These are phyloP conservation scores for Polyporus arcularius DNA, from an alignment of 768 basidiomycete genomes.

Conservation along the genomic window DNA sequence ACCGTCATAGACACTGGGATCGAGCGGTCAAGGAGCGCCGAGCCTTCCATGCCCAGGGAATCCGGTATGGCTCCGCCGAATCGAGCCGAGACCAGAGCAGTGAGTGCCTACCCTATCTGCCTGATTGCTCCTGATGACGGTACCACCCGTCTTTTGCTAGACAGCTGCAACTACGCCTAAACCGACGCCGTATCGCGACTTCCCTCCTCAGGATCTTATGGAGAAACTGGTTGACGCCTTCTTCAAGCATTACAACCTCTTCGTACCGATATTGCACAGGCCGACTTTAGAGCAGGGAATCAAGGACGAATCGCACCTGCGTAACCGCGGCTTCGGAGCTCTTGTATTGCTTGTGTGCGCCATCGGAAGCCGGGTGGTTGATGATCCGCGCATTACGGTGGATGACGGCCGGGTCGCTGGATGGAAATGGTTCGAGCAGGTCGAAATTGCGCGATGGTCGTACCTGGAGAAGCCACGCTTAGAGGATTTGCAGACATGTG, in stretches of 20 bases:
- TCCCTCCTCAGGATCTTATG: slow-evolving; percentile 22
- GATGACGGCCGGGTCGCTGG: slow-evolving; percentile 35
- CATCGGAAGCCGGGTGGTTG: slow-evolving; percentile 42
- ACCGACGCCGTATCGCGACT: slow-evolving; percentile 3
- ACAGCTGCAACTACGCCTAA: not conserved
- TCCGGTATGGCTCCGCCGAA: not conserved
- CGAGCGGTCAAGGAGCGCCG: not conserved
- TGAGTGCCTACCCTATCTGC: no score
- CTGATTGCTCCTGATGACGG: not conserved
- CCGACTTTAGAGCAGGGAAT: slow-evolving; percentile 43
- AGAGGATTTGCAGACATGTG: slow-evolving; percentile 15
- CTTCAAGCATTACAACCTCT: slow-evolving; percentile 39
- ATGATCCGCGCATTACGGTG: slow-evolving; percentile 43
- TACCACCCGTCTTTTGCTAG: not conserved
- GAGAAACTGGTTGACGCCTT: slow-evolving; percentile 43
- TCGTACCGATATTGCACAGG: slow-evolving; percentile 44
- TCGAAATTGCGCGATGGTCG: slow-evolving; percentile 36
- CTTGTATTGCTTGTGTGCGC: slow-evolving; percentile 60
- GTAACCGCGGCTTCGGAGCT: slow-evolving; percentile 46
- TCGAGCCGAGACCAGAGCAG: not conserved
- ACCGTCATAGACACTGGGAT: slow-evolving; percentile 5
- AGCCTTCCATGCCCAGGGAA: not conserved
- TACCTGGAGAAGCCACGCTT: slow-evolving; percentile 21
- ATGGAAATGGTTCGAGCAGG: slow-evolving; percentile 46
- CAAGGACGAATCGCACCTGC: slow-evolving; percentile 37